A percentile compares a stretch with the other conserved stretches of the same genome.
These are phyloP conservation scores for Meyerozyma athensensis DNA, from an alignment of 1,139 yeast genomes.

Conservation along the genomic window DNA sequence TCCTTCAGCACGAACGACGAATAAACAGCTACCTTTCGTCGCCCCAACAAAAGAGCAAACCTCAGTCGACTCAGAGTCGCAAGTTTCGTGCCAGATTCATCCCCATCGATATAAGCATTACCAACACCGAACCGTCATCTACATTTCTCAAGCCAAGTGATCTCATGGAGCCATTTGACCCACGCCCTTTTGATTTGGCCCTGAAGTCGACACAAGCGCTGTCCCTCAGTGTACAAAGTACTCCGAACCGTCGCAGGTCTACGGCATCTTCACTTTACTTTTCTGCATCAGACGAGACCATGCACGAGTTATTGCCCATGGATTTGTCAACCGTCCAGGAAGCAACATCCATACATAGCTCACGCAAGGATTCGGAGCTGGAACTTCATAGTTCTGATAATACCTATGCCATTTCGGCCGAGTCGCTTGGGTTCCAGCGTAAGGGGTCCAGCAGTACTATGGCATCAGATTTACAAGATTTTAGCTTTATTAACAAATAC, in stretches of 20 bases:
- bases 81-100: slow-evolving; percentile 8
- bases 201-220: neutral
- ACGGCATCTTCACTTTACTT: neutral
- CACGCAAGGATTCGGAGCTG: neutral
- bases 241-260: neutral
- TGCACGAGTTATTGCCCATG: neutral
- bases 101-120: slow-evolving; percentile 9
- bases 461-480: slow-evolving; percentile 1
- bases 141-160: neutral
- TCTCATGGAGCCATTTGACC: slow-evolving; percentile 1
- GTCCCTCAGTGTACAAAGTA: neutral
- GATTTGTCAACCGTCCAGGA: neutral
- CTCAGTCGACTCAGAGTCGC: neutral
- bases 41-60: slow-evolving; percentile 7
- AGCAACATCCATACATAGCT: neutral
- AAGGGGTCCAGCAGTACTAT: neutral
- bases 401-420: slow-evolving; percentile 1
- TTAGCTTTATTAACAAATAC: neutral
- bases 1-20: slow-evolving; percentile 22
- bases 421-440: slow-evolving; percentile 1
- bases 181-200: neutral
- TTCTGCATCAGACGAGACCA: neutral
- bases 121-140: neutral
- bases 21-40: slow-evolving; percentile 2
- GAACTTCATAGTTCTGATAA: neutral